Conservation (phyloP, 495 filamentous ascomycete species). For the Sabuloglossum arenarium region DNA sequence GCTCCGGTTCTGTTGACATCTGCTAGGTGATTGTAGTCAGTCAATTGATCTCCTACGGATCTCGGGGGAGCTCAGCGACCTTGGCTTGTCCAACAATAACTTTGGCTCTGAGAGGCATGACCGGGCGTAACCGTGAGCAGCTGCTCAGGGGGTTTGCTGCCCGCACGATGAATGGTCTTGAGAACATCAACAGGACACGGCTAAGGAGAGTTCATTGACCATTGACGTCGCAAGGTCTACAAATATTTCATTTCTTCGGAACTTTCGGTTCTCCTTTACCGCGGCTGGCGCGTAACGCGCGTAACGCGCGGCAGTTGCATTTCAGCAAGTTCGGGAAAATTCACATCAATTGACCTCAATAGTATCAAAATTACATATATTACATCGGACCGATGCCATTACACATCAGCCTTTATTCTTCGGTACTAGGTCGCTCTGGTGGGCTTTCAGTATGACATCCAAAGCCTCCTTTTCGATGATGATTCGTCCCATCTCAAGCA, state of each 20-base stretch:
- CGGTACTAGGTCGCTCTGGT: conserved; percentile 49
- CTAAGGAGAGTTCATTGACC: background rate
- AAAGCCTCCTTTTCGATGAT: conserved; percentile 74
- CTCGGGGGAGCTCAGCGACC: background rate
- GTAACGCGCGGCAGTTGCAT: background rate
- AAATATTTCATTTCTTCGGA: background rate
- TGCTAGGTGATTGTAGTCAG: background rate
- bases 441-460: conserved; percentile 47
- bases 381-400: background rate
- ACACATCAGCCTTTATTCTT: conserved; percentile 10
- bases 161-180: background rate
- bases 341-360: background rate
- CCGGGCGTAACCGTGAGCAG: conserved; percentile 1
- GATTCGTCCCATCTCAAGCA: conserved; percentile 63
- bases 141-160: conserved; percentile 4
- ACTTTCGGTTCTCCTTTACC: background rate
- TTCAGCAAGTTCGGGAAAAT: background rate
- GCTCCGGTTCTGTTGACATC: background rate
- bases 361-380: background rate
- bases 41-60: background rate
- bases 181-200: conserved; percentile 2
- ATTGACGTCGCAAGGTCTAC: background rate
- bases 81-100: conserved; percentile 1
- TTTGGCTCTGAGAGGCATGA: conserved; percentile 5
- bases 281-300: background rate